phyloP scores from a whole-genome alignment of 805 yeast species.

The Hanseniaspora lachancei region DNA sequence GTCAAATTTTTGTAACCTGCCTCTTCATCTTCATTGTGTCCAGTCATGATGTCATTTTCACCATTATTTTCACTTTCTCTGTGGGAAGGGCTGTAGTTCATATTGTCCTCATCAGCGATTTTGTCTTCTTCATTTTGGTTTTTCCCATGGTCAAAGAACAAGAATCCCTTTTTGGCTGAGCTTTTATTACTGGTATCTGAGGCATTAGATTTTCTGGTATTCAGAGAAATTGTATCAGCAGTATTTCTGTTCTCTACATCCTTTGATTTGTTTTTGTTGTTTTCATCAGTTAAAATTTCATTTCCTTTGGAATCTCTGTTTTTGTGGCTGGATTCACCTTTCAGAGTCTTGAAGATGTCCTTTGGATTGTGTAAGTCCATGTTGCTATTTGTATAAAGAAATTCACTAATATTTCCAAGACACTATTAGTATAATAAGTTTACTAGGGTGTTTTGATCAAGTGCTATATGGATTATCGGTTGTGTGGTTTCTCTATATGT shows the following conservation, averaged over 20 bases:
- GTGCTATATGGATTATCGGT: too few species aligned
- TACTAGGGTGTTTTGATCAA: not conserved
- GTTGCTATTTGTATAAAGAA: not conserved
- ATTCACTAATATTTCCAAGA: too few species aligned
- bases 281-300: not conserved
- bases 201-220: not conserved
- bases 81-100: constrained; percentile 1
- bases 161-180: not conserved
- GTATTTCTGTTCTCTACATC: not conserved
- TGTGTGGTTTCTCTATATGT: too few species aligned
- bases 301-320: not conserved
- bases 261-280: not conserved
- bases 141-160: not conserved
- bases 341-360: not conserved
- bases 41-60: constrained; percentile 3
- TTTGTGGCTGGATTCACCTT: not conserved
- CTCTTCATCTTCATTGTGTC: constrained; percentile 18
- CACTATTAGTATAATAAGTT: not conserved
- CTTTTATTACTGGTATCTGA: not conserved
- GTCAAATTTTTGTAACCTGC: constrained; percentile 23
- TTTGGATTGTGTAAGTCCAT: constrained; percentile 7
- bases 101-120: constrained; percentile 8
- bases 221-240: not conserved
- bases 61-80: not conserved
- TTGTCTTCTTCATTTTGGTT: not conserved